phyloP scores from a whole-genome alignment of 2,329 filamentous ascomycete genomes.

The Arthrobotrys musiformis region DNA sequence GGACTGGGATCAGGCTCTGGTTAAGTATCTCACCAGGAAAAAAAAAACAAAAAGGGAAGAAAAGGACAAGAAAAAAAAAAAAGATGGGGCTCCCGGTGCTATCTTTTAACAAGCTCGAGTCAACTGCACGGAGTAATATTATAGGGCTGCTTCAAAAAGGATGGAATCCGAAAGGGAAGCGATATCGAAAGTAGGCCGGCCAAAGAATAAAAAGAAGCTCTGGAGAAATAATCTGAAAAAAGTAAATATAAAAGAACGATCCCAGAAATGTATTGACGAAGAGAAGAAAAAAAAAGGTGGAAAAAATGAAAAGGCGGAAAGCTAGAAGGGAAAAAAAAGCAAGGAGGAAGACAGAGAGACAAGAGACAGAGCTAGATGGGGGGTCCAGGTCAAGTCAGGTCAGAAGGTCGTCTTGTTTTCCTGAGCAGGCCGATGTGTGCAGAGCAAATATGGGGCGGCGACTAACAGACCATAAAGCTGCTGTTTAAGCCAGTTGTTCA shows the following conservation, averaged over 20 bases:
- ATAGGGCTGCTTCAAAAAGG: conserved; percentile 21
- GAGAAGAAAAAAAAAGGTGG: neutral
- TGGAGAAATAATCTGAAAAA: conserved; percentile 41
- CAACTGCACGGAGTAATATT: neutral
- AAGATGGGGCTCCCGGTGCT: conserved; percentile 1
- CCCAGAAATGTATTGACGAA: conserved; percentile 1
- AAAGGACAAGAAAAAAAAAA: neutral
- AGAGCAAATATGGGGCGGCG: conserved; percentile 43
- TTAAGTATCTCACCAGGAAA: conserved; percentile 38
- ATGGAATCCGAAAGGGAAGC: conserved; percentile 17
- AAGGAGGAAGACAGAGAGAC: conserved; percentile 4
- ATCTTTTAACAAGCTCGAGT: conserved; percentile 1
- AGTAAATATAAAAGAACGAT: conserved; percentile 28
- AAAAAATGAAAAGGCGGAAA: conserved; percentile 19
- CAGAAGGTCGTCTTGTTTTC: conserved; percentile 39
- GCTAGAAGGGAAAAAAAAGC: conserved; percentile 9
- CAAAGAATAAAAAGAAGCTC: conserved; percentile 47
- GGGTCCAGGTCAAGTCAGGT: conserved; percentile 31
- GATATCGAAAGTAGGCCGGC: conserved; percentile 38
- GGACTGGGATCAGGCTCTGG: conserved; percentile 44
- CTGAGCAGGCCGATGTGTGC: conserved; percentile 4
- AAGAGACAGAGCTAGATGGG: conserved; percentile 22
- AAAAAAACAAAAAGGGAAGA: conserved; percentile 1
- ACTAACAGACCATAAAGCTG: conserved; percentile 21
- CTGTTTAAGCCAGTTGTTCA: conserved; percentile 54